Base-by-base conservation (phyloP, 2,329 filamentous ascomycete genomes). In the Atkinsonella hypoxylon region DNA sequence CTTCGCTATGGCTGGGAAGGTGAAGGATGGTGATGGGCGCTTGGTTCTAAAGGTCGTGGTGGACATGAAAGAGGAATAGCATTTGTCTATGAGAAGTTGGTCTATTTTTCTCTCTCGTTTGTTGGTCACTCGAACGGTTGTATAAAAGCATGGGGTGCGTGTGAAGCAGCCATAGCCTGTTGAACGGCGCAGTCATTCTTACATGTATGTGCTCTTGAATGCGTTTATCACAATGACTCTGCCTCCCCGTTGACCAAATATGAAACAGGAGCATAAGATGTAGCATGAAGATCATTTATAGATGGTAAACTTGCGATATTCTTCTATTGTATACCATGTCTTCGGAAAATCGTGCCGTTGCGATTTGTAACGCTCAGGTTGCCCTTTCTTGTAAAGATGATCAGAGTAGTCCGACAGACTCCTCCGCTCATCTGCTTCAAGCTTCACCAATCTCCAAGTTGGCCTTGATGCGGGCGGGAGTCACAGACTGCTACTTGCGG, bases 21-120 rank as follows among this genome's bases (percentile, higher is more conserved):
- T 83, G 11, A 81, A 82, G 61, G 86, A 90, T 56, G 81, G 80
- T 22, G 68, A 79, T 15, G 85, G 84, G 0, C 81, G 81, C 11
- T 65, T 89, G 56, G 84, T 90, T 7, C 70, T 90, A 55, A 90
- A 90, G 70, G 86, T 89, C 9, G 76, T 89, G 51, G 72, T 81
- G 20, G 72, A 80, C 51, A 49, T 49, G 47, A 22, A 48, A 39
- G 40, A 49, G 30, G 17, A n/a, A 15, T 49, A 41, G 22, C 30
- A 10, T 31, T 17, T 15, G 12, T 12, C 5, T 30, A 5, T 13
- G 17, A 3, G 9, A 7, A 5, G 17, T 2, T 20, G 44, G 4
- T 13, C 17, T 36, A n/a, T 17, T 40, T 5, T 36, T 36, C 15
- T 36, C 11, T 7, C 3, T 36, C 15, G 10, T 40, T 40, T n/a